Evolutionary conservation across 2,329 filamentous ascomycete genomes (phyloP).

Genomic region (Aurifilum marmelostoma): DNA sequence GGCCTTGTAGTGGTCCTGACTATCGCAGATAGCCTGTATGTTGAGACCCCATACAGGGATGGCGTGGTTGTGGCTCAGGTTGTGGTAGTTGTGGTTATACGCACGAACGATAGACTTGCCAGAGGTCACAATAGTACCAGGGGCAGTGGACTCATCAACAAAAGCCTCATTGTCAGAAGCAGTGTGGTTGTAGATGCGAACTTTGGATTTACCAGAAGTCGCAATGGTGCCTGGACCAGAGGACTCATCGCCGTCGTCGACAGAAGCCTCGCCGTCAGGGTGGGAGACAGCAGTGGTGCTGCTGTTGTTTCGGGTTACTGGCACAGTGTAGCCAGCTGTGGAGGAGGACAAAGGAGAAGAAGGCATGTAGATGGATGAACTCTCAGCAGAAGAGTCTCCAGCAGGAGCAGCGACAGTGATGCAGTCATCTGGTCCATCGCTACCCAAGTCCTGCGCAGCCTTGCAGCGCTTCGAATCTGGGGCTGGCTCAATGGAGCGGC

Average conservation of each 20-base stretch:
- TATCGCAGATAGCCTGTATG: slow-evolving; percentile 65
- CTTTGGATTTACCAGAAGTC: too few relatives aligned
- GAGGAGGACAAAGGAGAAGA: neutral
- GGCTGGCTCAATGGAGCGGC: neutral
- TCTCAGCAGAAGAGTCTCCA: neutral
- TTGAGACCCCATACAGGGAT: slow-evolving; percentile 55
- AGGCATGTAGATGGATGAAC: neutral
- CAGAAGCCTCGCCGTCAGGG: too few relatives aligned
- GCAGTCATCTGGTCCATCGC: neutral
- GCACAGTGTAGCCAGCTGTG: too few relatives aligned
- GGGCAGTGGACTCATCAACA: neutral
- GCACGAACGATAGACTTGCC: neutral
- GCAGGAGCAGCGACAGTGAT: neutral
- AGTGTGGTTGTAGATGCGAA: too few relatives aligned
- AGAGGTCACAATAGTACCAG: neutral
- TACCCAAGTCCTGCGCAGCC: neutral
- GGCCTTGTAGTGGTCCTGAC: slow-evolving; percentile 63
- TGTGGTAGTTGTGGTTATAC: neutral
- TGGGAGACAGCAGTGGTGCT: too few relatives aligned
- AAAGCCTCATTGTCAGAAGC: neutral
- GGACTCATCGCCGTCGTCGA: too few relatives aligned
- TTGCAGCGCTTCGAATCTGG: neutral
- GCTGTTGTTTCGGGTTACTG: too few relatives aligned
- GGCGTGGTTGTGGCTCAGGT: slow-evolving; percentile 40
- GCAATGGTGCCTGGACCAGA: too few relatives aligned